A percentile compares a stretch with the other conserved stretches of the same genome.
Evolutionary conservation across 2,329 filamentous ascomycete species (phyloP).

Genomic region (Graphilbum fragrans): DNA sequence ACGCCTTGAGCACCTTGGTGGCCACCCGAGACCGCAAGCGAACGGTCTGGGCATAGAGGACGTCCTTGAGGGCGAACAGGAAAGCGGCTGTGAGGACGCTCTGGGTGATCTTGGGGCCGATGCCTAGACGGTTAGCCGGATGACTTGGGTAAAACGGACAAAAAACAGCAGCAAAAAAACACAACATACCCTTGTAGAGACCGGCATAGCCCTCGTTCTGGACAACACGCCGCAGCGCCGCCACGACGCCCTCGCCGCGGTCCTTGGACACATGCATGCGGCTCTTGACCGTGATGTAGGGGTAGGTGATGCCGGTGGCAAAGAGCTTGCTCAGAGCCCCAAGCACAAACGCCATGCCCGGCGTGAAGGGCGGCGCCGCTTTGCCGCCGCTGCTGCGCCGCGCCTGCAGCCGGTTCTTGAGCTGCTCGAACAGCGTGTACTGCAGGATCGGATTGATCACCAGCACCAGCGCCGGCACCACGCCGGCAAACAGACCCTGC

Average conservation of each 20-base stretch:
- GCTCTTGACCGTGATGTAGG: constrained; percentile 98
- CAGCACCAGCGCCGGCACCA: constrained; percentile 81
- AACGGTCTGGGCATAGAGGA: constrained; percentile 74
- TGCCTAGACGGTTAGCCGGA: constrained; percentile 42
- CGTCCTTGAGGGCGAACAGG: constrained; percentile 96
- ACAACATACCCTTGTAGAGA: constrained; percentile 70
- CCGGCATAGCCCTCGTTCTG: constrained; percentile 83
- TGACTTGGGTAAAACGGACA: constrained; percentile 1
- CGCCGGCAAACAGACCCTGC: constrained; percentile 76
- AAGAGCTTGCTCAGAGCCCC: constrained; percentile 91
- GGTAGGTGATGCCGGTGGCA: constrained; percentile 88
- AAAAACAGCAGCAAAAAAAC: neutral
- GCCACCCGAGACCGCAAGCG: constrained; percentile 41
- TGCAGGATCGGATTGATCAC: constrained; percentile 98
- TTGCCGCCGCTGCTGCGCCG: constrained; percentile 29
- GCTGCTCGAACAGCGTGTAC: constrained; percentile 96
- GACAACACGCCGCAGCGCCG: constrained; percentile 67
- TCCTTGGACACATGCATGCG: constrained; percentile 91
- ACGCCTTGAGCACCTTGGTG: constrained; percentile 21
- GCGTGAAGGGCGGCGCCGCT: constrained; percentile 45
- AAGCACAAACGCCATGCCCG: constrained; percentile 77
- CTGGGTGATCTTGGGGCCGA: constrained; percentile 92
- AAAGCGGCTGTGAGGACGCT: constrained; percentile 94
- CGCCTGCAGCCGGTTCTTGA: constrained; percentile 81
- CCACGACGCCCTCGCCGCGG: constrained; percentile 48